phyloP scores from a whole-genome alignment of 139 green algal genomes.

The Chlorella sp. region DNA sequence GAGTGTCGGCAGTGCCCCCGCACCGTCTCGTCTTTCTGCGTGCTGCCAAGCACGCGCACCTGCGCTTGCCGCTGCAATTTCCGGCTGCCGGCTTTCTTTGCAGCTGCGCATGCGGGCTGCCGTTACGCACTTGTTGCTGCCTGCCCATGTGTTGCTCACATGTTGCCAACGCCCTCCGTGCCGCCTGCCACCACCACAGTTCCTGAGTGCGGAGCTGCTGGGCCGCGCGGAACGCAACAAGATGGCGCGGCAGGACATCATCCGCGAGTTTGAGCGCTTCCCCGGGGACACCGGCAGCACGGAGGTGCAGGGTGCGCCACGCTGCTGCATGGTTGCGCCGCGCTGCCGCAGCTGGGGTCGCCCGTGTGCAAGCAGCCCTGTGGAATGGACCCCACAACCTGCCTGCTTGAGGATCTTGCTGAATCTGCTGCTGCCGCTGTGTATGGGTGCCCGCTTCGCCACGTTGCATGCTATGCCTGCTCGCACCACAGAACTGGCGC shows the following conservation, averaged over 20 bases:
- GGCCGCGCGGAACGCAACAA: conserved; percentile 10
- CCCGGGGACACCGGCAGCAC: conserved; percentile 59
- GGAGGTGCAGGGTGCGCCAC: conserved; percentile 61
- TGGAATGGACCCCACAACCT: too few relatives aligned
- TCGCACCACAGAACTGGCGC: too few relatives aligned
- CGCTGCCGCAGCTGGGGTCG: too few relatives aligned
- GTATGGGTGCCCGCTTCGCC: too few relatives aligned
- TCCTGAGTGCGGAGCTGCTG: conserved; percentile 29
- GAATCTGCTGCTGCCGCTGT: too few relatives aligned
- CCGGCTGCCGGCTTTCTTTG: background rate
- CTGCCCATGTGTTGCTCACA: background rate
- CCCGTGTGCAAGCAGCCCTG: too few relatives aligned
- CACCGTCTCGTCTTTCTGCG: background rate
- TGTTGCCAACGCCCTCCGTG: background rate
- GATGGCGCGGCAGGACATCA: conserved; percentile 16
- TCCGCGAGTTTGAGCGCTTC: conserved; percentile 53
- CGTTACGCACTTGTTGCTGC: background rate
- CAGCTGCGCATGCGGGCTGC: background rate
- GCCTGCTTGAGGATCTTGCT: too few relatives aligned
- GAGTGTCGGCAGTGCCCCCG: background rate
- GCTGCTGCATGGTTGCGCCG: too few relatives aligned
- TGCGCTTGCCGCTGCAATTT: too few relatives aligned
- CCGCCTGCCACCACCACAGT: conserved; percentile 10
- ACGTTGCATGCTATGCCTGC: too few relatives aligned
- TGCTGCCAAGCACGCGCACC: too few relatives aligned